phyloP scores from a whole-genome alignment of 495 filamentous ascomycete genomes.

The Talaromyces thailandensis region DNA sequence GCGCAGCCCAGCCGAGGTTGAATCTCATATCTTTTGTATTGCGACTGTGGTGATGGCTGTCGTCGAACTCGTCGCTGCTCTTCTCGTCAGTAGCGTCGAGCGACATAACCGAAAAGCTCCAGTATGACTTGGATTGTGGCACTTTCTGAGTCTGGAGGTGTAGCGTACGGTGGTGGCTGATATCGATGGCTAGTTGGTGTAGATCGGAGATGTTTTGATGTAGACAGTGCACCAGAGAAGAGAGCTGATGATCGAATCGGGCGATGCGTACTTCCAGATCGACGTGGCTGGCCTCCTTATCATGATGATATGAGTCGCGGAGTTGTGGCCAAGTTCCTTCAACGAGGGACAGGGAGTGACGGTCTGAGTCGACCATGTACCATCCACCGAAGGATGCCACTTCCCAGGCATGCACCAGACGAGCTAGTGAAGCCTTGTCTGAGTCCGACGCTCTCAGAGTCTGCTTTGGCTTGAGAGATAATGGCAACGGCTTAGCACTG shows the following conservation, averaged over 20 bases:
- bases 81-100: background rate
- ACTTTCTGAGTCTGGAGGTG: constrained; percentile 11
- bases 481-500: background rate
- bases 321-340: constrained; percentile 1
- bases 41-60: background rate
- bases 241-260: background rate
- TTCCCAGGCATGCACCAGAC: background rate
- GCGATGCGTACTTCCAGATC: background rate
- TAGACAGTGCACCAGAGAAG: background rate
- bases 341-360: background rate
- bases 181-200: background rate
- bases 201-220: background rate
- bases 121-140: constrained; percentile 26
- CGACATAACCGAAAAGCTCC: constrained; percentile 26
- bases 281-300: background rate
- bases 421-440: background rate
- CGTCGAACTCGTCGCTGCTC: background rate
- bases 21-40: background rate
- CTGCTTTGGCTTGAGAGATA: constrained; percentile 1
- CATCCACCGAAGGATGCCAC: background rate
- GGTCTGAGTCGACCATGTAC: background rate
- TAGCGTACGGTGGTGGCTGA: background rate
- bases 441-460: background rate
- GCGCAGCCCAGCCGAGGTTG: constrained; percentile 6
- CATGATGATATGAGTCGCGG: background rate